Evolutionary conservation across 495 filamentous ascomycete species (phyloP).

Genomic region (Trichoderma orchidacearum): DNA sequence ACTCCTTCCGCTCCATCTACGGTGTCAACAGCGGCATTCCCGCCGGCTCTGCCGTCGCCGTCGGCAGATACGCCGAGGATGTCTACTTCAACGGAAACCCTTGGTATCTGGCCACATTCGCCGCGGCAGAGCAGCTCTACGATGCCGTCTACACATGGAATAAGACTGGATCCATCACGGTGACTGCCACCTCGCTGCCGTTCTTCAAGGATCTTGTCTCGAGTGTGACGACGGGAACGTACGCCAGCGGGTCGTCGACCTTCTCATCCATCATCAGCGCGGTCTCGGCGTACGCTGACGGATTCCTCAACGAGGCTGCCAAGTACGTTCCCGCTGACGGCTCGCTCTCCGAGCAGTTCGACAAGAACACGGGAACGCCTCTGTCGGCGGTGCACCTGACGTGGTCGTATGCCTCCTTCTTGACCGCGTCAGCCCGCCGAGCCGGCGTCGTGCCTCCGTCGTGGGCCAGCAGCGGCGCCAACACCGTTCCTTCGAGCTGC

Average conservation of each 20-base stretch:
- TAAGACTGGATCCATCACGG: conserved; percentile 31
- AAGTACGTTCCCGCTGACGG: conserved; percentile 37
- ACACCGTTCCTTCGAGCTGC: conserved; percentile 42
- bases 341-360: conserved; percentile 47
- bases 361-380: conserved; percentile 32
- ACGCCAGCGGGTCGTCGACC: conserved; percentile 26
- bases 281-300: conserved; percentile 50
- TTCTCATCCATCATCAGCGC: conserved; percentile 39
- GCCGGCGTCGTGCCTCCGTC: conserved; percentile 37
- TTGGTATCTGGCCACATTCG: conserved; percentile 52
- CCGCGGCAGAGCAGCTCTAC: conserved; percentile 53
- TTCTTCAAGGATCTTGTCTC: conserved; percentile 45
- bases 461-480: conserved; percentile 31
- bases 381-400: conserved; percentile 49
- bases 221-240: conserved; percentile 34
- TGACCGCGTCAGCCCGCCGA: conserved; percentile 39
- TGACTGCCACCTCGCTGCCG: conserved; percentile 36
- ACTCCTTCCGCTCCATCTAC: conserved; percentile 50
- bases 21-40: conserved; percentile 38
- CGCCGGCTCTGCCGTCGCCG: conserved; percentile 39
- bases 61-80: conserved; percentile 60
- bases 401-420: conserved; percentile 56
- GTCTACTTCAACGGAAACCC: conserved; percentile 52
- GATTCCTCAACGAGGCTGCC: conserved; percentile 40
- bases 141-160: conserved; percentile 50